Base-by-base conservation (phyloP, 2,329 filamentous ascomycete species). In the Periconia sp. region DNA sequence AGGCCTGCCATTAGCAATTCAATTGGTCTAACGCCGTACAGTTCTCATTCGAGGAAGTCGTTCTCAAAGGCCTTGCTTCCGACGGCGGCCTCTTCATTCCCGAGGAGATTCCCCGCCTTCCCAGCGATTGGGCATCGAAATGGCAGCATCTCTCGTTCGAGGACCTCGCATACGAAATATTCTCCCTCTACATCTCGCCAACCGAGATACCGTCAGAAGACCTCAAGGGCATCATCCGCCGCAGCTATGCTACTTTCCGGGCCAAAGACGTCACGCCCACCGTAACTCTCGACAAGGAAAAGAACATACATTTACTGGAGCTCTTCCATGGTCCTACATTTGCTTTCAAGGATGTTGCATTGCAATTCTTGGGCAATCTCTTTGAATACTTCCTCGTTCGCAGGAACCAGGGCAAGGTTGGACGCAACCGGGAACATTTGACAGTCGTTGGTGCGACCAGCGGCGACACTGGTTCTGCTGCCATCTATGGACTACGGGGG, bases 281-380 rank as follows among this genome's bases (percentile, higher is more conserved):
- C 18, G 81, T 89, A 30, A 83, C 87, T n/a, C 78, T 96, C 39
- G 82, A 92, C 63, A 77, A 82, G 59, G 69, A 78, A 48, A 78
- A 82, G 56, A 87, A 92, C 66, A 77, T 96, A 29, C 85, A 96
- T 66, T 78, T 96, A 42, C 82, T 99, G 23, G 94, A 99, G 72
- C 81, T 99, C 30, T 99, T 97, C 79, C 92, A 97, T 69, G 94
- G 94, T 1, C 94, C 92, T 4, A 97, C 87, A 0, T 96, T 91
- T 68, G 88, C 92, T 2, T 97, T 97, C 78, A 70, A 97, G 74
- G 92, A 97, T 71, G 88, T 92, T 37, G 92, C 92, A 12, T 77
- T 97, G 50, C 92, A 97, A 61, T 94, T 96, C 65, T 76, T 99
- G 2, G 94, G 94, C n/a, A 97, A 99, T 63, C 78, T 99, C 2